Percentiles rank a stretch among this genome's conserved stretches.
Evolutionary conservation across 2,329 filamentous ascomycete species (phyloP).

Genomic region (Cladosporium phlei): DNA sequence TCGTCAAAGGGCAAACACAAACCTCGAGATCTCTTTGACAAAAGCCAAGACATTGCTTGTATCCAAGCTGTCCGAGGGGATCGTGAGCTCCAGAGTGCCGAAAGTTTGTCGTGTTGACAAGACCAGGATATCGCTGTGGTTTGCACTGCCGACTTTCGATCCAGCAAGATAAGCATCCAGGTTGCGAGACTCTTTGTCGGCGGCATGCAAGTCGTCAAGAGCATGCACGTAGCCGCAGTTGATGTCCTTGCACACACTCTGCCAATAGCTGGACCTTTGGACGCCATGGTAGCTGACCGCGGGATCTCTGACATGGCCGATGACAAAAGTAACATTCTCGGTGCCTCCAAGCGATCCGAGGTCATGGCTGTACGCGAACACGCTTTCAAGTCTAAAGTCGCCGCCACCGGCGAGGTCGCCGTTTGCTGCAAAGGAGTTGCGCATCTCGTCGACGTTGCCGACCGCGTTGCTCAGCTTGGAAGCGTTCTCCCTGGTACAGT

Average conservation of each 20-base stretch:
- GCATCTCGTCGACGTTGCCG: slow-evolving; percentile 28
- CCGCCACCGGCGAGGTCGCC: slow-evolving; percentile 32
- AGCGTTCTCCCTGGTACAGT: slow-evolving; percentile 33
- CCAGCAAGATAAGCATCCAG: slow-evolving; percentile 20
- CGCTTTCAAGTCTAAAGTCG: slow-evolving; percentile 22
- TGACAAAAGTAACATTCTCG: slow-evolving; percentile 37
- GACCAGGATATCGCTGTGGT: slow-evolving; percentile 38
- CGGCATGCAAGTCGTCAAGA: slow-evolving; percentile 37
- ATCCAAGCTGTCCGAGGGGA: slow-evolving; percentile 43
- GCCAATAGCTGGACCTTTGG: slow-evolving; percentile 39
- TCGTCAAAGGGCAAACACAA: slow-evolving; percentile 26
- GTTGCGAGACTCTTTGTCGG: slow-evolving; percentile 31
- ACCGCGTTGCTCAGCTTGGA: slow-evolving; percentile 29
- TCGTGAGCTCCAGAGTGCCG: slow-evolving; percentile 47
- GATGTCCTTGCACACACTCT: slow-evolving; percentile 32
- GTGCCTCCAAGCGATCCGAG: slow-evolving; percentile 29
- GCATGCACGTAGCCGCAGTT: slow-evolving; percentile 36
- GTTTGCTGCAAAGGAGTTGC: slow-evolving; percentile 29
- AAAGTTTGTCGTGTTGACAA: slow-evolving; percentile 48
- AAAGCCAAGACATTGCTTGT: slow-evolving; percentile 34
- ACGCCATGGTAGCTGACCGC: slow-evolving; percentile 40
- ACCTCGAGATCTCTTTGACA: slow-evolving; percentile 50
- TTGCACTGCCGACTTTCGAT: slow-evolving; percentile 19
- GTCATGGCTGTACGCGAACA: slow-evolving; percentile 38
- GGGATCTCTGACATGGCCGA: slow-evolving; percentile 38